A percentile compares a stretch with the other conserved stretches of the same genome.
These are phyloP conservation scores for Penicillium arizonense DNA, from an alignment of 495 filamentous ascomycete genomes.

Conservation along the genomic window DNA sequence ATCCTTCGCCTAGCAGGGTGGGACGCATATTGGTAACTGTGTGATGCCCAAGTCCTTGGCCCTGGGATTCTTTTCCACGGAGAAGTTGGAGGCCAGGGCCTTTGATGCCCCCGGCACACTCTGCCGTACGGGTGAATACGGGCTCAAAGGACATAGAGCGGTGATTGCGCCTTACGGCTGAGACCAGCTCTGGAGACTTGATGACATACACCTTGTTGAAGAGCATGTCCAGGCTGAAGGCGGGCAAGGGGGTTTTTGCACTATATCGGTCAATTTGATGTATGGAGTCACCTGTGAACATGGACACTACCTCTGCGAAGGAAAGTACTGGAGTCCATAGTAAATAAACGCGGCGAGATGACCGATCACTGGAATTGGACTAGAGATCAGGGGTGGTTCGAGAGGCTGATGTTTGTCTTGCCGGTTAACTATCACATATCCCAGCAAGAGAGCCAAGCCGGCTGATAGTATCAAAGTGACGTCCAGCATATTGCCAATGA, in stretches of 20 bases:
- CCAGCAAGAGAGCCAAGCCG: slow-evolving; percentile 8
- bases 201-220: slow-evolving; percentile 44
- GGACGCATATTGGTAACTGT: slow-evolving; percentile 25
- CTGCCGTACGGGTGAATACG: slow-evolving; percentile 17
- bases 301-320: slow-evolving; percentile 9
- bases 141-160: slow-evolving; percentile 43
- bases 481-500: slow-evolving; percentile 9
- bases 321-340: slow-evolving; percentile 37
- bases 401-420: slow-evolving; percentile 28
- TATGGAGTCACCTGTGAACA: too few relatives aligned
- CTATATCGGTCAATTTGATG: too few relatives aligned
- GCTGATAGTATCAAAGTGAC: slow-evolving; percentile 7
- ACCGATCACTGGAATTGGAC: slow-evolving; percentile 42
- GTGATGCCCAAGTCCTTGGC: slow-evolving; percentile 14
- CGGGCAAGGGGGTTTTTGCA: slow-evolving; percentile 18
- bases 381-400: slow-evolving; percentile 42
- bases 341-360: slow-evolving; percentile 41
- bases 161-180: slow-evolving; percentile 39
- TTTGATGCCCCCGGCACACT: slow-evolving; percentile 19
- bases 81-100: slow-evolving; percentile 14
- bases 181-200: slow-evolving; percentile 38
- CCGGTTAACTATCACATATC: slow-evolving; percentile 8
- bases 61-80: slow-evolving; percentile 14
- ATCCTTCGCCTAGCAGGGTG: slow-evolving; percentile 18
- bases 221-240: slow-evolving; percentile 44